Conservation (phyloP, 2,329 filamentous ascomycete species). For the Penicillium capsulatum region DNA sequence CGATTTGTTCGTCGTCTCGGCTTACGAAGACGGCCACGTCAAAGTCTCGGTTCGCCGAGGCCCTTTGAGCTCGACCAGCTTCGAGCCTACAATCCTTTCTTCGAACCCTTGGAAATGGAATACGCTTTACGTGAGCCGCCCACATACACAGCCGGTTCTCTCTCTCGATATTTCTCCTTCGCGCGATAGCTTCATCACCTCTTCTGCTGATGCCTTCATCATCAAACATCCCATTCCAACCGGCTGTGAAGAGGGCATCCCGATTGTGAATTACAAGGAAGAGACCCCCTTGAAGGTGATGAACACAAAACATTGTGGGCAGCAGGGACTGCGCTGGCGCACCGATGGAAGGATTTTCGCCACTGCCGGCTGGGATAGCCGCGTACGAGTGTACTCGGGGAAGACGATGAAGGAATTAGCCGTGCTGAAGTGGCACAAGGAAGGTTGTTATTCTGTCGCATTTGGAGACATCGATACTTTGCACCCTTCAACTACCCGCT, state of each 20-base stretch:
- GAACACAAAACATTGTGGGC: constrained; percentile 84
- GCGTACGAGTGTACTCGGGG: constrained; percentile 72
- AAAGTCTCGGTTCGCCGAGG: constrained; percentile 58
- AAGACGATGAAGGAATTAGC: constrained; percentile 82
- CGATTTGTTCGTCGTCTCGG: constrained; percentile 62
- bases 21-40: constrained; percentile 79
- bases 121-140: constrained; percentile 59
- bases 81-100: constrained; percentile 15
- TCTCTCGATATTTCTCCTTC: constrained; percentile 59
- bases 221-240: constrained; percentile 66
- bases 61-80: constrained; percentile 33
- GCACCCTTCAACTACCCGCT: neutral
- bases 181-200: constrained; percentile 66
- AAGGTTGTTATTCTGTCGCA: constrained; percentile 75
- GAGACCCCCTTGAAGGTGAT: constrained; percentile 54
- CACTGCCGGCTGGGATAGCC: constrained; percentile 88
- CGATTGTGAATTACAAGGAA: constrained; percentile 15
- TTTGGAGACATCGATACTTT: constrained; percentile 53
- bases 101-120: constrained; percentile 45
- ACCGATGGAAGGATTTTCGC: constrained; percentile 79
- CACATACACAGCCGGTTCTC: constrained; percentile 76
- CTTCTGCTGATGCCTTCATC: constrained; percentile 74
- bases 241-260: constrained; percentile 3
- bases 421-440: constrained; percentile 89
- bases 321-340: constrained; percentile 74